These are phyloP conservation scores for Coemansia biformis DNA, from an alignment of 192 early-diverging fungal species.

Conservation along the genomic window DNA sequence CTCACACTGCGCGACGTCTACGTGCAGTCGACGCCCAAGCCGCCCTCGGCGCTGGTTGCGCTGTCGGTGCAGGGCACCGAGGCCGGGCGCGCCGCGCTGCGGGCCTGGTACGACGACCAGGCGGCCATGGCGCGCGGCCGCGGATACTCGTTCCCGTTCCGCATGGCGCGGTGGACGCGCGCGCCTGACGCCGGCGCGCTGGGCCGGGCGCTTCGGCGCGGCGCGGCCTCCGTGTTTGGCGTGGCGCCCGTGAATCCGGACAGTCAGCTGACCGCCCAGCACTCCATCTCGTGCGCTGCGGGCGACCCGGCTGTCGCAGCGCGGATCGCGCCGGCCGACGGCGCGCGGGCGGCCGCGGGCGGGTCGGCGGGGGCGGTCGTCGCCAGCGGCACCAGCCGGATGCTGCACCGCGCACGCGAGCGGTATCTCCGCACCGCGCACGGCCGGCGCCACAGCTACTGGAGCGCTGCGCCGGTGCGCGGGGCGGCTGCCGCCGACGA, in stretches of 20 bases:
- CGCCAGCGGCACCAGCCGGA: slow-evolving; percentile 23
- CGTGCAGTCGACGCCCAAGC: slow-evolving; percentile 40
- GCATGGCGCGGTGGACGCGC: slow-evolving; percentile 28
- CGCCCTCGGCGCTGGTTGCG: slow-evolving; percentile 27
- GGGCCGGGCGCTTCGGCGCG: too few species aligned
- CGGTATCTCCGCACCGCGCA: slow-evolving; percentile 36
- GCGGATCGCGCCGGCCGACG: not conserved
- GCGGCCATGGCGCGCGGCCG: slow-evolving; percentile 25
- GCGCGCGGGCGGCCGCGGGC: not conserved
- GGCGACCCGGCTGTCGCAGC: slow-evolving; percentile 3
- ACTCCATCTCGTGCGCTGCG: slow-evolving; percentile 13
- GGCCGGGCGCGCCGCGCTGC: slow-evolving; percentile 29
- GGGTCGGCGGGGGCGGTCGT: slow-evolving; percentile 3
- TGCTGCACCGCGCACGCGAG: slow-evolving; percentile 25
- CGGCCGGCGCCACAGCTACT: slow-evolving; percentile 39
- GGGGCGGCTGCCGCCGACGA: not conserved
- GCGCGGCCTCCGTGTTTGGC: too few species aligned
- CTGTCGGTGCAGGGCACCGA: slow-evolving; percentile 37
- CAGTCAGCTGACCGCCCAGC: slow-evolving; percentile 5
- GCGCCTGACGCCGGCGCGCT: not conserved
- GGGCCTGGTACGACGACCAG: slow-evolving; percentile 45
- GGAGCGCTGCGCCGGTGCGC: slow-evolving; percentile 12
- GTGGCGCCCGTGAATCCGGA: not conserved
- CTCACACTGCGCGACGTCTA: slow-evolving; percentile 41
- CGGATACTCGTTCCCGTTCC: slow-evolving; percentile 42